Base-by-base conservation (phyloP, 441 rosid species). In the Gossypium davidsonii region DNA sequence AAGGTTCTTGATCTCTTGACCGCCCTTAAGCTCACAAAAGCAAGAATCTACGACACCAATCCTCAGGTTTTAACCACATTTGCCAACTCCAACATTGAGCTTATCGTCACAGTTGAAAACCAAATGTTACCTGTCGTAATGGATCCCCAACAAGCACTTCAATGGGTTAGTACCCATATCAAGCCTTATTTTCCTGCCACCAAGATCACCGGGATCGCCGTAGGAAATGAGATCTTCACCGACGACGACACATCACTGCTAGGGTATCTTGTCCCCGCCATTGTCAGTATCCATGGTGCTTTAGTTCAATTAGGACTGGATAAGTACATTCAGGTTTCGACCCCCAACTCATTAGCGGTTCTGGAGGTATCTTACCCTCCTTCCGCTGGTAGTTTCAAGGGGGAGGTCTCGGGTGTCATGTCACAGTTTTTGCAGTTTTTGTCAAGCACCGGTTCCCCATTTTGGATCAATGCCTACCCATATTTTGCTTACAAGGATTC, bases 401-500 rank as follows among this genome's bases (percentile, higher is more conserved):
- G 79, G 5, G 83, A 86, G 57, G 80, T 85, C 2, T 69, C 79
- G 3, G 78, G 55, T 6, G 82, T 85, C 37, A 87, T 90, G 88
- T 79, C 82, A 2, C 90, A 88, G 39, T 73, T 80, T 2, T 67
- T 90, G 58, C 74, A 51, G 23, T 88, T 90, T 79, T 67, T 90
- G 79, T 76, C 75, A 1, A 63, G 11, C 37, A 82, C 88, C 26
- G 83, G 78, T 49, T 74, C 90, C 0, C 86, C 92, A 0, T 90
- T 86, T 65, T 88, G 92, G 92, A 88, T 90, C 84, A 90, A 90
- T 72, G 91, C 90, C 10, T 90, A 90, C 51, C 89, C 92, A 42
- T 90, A 90, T 79, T 90, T 88, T 39, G 94, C 94, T 9, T 90
- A 90, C 82, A 90, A 90, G 74, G 92, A 72, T 51, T 75, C 76